These are phyloP conservation scores for Nicotiana noctiflora DNA, from an alignment of 257 asterid species.

Conservation along the genomic window DNA sequence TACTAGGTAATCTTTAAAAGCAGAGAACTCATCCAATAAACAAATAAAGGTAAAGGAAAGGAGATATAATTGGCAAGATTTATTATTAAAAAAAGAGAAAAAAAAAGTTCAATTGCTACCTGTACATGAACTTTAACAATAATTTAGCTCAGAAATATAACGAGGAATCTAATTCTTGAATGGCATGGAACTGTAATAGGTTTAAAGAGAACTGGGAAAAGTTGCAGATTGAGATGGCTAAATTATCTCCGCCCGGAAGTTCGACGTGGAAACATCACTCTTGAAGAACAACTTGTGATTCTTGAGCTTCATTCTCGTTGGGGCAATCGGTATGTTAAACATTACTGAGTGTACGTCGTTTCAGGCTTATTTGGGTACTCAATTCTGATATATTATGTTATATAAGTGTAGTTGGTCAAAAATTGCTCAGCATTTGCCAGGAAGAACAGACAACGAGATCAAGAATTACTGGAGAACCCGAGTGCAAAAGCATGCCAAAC, in stretches of 20 bases:
- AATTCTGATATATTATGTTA: neutral
- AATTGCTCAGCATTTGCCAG: slow-evolving; percentile 75
- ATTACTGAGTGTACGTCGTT: too few species aligned
- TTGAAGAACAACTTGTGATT: slow-evolving; percentile 79
- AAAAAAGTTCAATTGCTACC: slow-evolving; percentile 8
- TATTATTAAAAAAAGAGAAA: neutral
- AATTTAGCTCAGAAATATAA: neutral
- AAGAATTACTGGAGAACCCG: slow-evolving; percentile 85
- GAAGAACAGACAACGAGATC: slow-evolving; percentile 68
- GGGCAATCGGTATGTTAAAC: slow-evolving; percentile 65
- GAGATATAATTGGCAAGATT: neutral
- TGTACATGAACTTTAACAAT: slow-evolving; percentile 23
- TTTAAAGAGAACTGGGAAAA: slow-evolving; percentile 70
- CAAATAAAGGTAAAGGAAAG: neutral
- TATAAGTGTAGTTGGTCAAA: slow-evolving; percentile 58
- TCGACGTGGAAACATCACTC: slow-evolving; percentile 86
- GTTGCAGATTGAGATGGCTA: slow-evolving; percentile 74
- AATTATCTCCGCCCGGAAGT: slow-evolving; percentile 84
- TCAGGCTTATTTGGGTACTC: neutral
- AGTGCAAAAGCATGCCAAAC: slow-evolving; percentile 86
- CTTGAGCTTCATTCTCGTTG: slow-evolving; percentile 91
- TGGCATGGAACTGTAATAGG: slow-evolving; percentile 29
- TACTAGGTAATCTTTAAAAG: neutral
- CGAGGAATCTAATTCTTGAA: neutral
- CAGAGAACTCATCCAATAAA: slow-evolving; percentile 20